Evolutionary conservation across 2,329 filamentous ascomycete species (phyloP), one percentile per base, ranked within the genome.

Genomic region (Pseudofabraea citricarpa): DNA sequence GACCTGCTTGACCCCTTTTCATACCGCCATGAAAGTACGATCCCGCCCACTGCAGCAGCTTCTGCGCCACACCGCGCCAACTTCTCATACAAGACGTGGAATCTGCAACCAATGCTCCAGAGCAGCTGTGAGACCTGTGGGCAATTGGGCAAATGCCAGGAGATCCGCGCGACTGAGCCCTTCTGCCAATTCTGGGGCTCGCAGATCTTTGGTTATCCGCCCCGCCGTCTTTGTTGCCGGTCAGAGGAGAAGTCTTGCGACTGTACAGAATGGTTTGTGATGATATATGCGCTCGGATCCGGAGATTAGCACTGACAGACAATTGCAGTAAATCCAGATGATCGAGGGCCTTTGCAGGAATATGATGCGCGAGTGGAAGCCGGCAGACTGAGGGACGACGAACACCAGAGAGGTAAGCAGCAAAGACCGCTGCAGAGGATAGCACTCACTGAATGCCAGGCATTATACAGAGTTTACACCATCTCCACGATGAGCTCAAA

Each of bases 401-500:
- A 89, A 52, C 87, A 96, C 66, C 93, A 98, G 65, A 74, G 93
- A 74, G 83, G 87, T 90, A 69, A 55, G 70, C 48, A 26, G 21
- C 10, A 19, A 15, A 27, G 18, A 20, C 13, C 18, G 13, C 20
- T 15, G 8, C n/a, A 20, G n/a, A 12, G 12, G 13, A 20, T 32
- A 37, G 32, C 22, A 46, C 36, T 22, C 39, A 47, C 47, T 50
- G 39, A 49, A 21, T 44, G 41, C 31, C 48, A 90, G 88, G 83
- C 32, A 91, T 98, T 54, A 90, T 98, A 55, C 80, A 93, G 61
- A 87, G 80, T 57, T 74, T 98, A 5, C 89, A 98, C 66, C 83
- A 90, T 60, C 79, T 98, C 10, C 87, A 96, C 66, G 81, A 94
- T 47, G 87, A 89, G 59, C 75, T 98, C 33, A 71, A 75, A 49